A percentile compares a stretch with the other conserved stretches of the same genome.
phyloP scores from a whole-genome alignment of 73 alveolate genomes.

The Tetrahymena thermophila region DNA sequence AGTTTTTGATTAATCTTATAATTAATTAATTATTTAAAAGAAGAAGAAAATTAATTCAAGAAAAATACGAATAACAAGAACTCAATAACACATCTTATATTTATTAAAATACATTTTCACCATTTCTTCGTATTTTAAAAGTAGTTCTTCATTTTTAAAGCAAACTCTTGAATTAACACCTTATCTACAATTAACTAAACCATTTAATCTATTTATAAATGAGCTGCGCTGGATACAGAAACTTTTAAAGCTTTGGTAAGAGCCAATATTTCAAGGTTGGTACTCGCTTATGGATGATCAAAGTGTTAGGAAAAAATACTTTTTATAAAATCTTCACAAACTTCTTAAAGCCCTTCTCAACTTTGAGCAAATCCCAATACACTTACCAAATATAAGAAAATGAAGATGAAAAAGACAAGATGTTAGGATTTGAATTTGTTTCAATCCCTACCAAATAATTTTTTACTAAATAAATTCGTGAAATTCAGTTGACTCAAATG shows the following conservation, averaged over 20 bases:
- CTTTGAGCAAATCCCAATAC: neutral
- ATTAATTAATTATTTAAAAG: neutral
- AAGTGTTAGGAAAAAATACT: neutral
- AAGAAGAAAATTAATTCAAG: neutral
- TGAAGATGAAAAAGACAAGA: neutral
- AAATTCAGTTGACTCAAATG: neutral
- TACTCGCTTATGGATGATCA: neutral
- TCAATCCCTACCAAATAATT: neutral
- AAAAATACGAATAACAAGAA: neutral
- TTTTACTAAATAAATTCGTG: neutral
- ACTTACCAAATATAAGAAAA: neutral
- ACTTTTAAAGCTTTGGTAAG: neutral
- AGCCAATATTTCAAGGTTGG: neutral
- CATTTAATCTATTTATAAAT: neutral
- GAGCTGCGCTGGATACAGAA: neutral
- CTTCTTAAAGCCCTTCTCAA: neutral
- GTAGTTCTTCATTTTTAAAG: neutral
- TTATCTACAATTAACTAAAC: neutral
- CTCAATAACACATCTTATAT: neutral
- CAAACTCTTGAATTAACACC: neutral
- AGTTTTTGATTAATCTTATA: neutral
- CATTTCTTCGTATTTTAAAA: neutral
- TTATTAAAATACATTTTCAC: neutral
- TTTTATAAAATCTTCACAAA: neutral
- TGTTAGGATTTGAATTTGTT: neutral